Conservation (phyloP, 345 rosid species). For the Rhodamnia rubescens region DNA sequence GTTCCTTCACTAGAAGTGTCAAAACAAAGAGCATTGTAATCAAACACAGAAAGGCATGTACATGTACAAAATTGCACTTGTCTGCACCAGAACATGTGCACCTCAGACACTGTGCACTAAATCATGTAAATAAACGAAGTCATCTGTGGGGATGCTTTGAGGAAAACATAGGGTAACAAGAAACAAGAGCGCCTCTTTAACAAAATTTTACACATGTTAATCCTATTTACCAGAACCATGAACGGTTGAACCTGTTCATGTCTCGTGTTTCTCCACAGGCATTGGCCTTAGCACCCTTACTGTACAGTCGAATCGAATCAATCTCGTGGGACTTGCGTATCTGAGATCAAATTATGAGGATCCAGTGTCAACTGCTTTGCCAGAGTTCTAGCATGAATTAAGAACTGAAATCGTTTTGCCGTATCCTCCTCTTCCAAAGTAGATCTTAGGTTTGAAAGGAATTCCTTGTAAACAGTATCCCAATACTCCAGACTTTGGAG, state of each 20-base stretch:
- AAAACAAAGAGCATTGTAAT: not conserved
- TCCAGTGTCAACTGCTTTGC: constrained; percentile 24
- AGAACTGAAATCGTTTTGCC: constrained; percentile 17
- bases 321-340: not conserved
- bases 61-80: not conserved
- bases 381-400: constrained; percentile 34
- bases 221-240: not conserved
- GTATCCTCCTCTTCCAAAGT: constrained; percentile 26
- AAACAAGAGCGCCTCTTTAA: not conserved
- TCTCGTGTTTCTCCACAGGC: not conserved
- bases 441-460: constrained; percentile 31
- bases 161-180: not conserved
- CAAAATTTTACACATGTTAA: not conserved
- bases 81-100: not conserved
- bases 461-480: constrained; percentile 13
- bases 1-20: not conserved
- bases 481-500: constrained; percentile 8
- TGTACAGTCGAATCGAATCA: not conserved
- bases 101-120: not conserved
- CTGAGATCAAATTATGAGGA: not conserved
- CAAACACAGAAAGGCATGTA: not conserved
- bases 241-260: not conserved
- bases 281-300: not conserved
- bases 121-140: not conserved
- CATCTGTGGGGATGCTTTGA: not conserved